A percentile compares a stretch with the other conserved stretches of the same genome.
Conservation (phyloP, 805 yeast genomes). For the Saturnispora gosingensis region DNA sequence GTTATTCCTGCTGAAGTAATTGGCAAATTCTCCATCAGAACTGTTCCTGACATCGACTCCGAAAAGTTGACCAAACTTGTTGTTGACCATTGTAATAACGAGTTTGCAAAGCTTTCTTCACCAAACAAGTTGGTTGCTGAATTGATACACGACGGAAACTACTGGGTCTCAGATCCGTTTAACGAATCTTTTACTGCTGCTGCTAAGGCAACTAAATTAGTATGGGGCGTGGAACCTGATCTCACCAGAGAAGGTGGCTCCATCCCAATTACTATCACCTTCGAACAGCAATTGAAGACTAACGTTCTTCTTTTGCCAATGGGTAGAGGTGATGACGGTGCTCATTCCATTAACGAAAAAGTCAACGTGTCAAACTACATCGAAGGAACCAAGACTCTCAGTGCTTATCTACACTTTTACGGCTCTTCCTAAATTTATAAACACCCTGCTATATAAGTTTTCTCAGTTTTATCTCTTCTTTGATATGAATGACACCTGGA, state of each 20-base stretch:
- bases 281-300: conserved; percentile 79
- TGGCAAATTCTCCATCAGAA: conserved; percentile 95
- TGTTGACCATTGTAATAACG: conserved; percentile 54
- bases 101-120: conserved; percentile 60
- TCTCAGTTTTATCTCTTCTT: neutral
- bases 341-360: conserved; percentile 96
- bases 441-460: neutral
- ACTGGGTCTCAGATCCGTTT: conserved; percentile 94
- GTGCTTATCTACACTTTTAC: conserved; percentile 88
- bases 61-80: conserved; percentile 72
- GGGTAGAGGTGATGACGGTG: conserved; percentile 99
- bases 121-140: conserved; percentile 68
- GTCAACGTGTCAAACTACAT: conserved; percentile 81
- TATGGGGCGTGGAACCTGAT: conserved; percentile 93
- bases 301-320: conserved; percentile 86
- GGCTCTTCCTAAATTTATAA: neutral
- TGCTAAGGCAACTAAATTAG: conserved; percentile 84
- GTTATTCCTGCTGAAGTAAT: conserved; percentile 91
- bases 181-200: conserved; percentile 93
- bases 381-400: conserved; percentile 86
- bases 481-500: neutral
- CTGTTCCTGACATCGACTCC: conserved; percentile 90
- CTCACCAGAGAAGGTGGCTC: conserved; percentile 99
- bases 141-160: conserved; percentile 88
- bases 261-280: conserved; percentile 91